Percentiles rank a stretch among this genome's conserved stretches.
These are phyloP conservation scores for Echinosophora koreensis DNA, from an alignment of 306 rosid genomes.

Conservation along the genomic window DNA sequence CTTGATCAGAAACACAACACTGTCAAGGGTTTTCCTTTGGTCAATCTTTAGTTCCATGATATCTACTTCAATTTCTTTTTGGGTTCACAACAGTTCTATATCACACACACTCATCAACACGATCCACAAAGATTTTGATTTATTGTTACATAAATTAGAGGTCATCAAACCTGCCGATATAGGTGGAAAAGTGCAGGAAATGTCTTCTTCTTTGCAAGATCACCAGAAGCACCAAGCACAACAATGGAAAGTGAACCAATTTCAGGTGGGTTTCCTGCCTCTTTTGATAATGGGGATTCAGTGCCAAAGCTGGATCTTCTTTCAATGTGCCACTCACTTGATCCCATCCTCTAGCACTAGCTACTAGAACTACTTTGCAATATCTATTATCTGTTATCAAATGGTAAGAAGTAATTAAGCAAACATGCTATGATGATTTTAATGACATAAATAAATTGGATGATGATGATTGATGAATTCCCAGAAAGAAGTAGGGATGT, in stretches of 20 bases:
- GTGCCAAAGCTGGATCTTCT: constrained; percentile 49
- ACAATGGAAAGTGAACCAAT: constrained; percentile 70
- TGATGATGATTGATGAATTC: neutral
- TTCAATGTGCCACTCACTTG: constrained; percentile 76
- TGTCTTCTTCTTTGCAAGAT: constrained; percentile 94
- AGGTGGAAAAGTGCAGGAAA: constrained; percentile 87
- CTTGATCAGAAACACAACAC: constrained; percentile 7
- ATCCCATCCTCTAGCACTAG: constrained; percentile 59
- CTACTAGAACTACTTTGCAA: constrained; percentile 29
- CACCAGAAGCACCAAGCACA: constrained; percentile 95
- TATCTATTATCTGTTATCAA: constrained; percentile 38
- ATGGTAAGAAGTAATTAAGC: constrained; percentile 6
- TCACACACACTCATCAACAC: constrained; percentile 4
- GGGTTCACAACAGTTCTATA: neutral
- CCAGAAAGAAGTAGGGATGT: neutral
- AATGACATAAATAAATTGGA: neutral
- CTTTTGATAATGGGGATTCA: constrained; percentile 55
- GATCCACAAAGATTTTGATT: constrained; percentile 8
- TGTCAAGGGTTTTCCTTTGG: neutral
- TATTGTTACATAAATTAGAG: neutral
- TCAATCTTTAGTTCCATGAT: constrained; percentile 20
- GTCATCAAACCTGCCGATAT: constrained; percentile 64
- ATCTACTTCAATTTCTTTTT: neutral
- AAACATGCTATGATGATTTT: neutral
- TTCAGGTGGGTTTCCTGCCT: constrained; percentile 54